phyloP scores from a whole-genome alignment of 164 flowering plant genomes.

The Euptelea pleiosperma region DNA sequence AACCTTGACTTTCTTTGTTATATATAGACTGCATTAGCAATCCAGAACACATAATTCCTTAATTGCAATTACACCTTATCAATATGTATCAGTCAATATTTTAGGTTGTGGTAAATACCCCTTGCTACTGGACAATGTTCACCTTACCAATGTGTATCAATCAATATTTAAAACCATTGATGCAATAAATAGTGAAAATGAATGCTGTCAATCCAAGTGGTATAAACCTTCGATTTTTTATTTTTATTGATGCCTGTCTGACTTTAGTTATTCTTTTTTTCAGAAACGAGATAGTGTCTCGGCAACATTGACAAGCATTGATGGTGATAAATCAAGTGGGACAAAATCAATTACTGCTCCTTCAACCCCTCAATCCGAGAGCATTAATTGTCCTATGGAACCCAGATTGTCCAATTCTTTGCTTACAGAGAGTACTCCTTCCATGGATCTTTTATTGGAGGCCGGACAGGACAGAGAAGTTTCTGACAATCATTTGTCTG shows the following conservation, averaged over 20 bases:
- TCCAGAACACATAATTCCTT: too few relatives aligned
- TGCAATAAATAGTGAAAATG: slow-evolving; percentile 1
- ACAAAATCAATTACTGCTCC: slow-evolving; percentile 73
- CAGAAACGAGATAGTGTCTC: slow-evolving; percentile 81
- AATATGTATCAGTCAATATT: too few relatives aligned
- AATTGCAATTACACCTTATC: too few relatives aligned
- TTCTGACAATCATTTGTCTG: slow-evolving; percentile 48
- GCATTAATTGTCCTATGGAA: slow-evolving; percentile 51
- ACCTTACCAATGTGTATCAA: too few relatives aligned
- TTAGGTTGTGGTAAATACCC: too few relatives aligned
- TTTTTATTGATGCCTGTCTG: not conserved
- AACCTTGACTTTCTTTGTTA: too few relatives aligned
- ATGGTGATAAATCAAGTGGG: slow-evolving; percentile 87
- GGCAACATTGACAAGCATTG: slow-evolving; percentile 45
- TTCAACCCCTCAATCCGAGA: slow-evolving; percentile 88
- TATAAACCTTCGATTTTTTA: not conserved
- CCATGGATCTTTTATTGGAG: slow-evolving; percentile 50
- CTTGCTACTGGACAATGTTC: too few relatives aligned
- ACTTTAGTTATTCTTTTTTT: slow-evolving; percentile 1
- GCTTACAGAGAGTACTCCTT: slow-evolving; percentile 52
- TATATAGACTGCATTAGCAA: too few relatives aligned
- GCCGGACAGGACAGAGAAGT: slow-evolving; percentile 47
- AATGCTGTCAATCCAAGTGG: not conserved
- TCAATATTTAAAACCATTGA: too few relatives aligned
- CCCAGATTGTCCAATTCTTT: slow-evolving; percentile 60